phyloP scores from a whole-genome alignment of 345 rosid genomes.

The Turritis glabra region DNA sequence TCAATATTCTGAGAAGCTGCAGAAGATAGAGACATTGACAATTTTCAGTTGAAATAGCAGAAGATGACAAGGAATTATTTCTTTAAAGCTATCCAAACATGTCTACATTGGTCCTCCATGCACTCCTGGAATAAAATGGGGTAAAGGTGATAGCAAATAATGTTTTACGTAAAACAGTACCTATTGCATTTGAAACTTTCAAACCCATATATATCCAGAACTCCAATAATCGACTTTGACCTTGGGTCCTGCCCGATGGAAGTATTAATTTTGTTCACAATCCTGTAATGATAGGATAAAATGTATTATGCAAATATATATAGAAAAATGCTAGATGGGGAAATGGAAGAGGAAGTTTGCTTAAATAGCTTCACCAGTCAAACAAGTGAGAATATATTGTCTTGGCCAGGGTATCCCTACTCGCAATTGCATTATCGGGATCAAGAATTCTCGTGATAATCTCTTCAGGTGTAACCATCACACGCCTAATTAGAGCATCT shows the following conservation, averaged over 20 bases:
- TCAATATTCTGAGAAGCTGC: neutral
- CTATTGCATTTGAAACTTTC: constrained; percentile 92
- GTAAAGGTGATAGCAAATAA: constrained; percentile 19
- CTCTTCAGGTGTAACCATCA: constrained; percentile 95
- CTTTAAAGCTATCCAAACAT: neutral
- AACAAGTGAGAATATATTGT: constrained; percentile 82
- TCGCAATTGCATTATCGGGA: constrained; percentile 65
- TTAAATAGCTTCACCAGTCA: constrained; percentile 66
- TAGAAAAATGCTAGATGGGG: neutral
- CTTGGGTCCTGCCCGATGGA: constrained; percentile 94
- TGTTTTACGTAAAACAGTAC: constrained; percentile 38
- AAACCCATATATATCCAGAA: constrained; percentile 93
- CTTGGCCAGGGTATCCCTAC: constrained; percentile 91
- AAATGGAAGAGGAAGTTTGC: constrained; percentile 20
- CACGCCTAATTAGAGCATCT: constrained; percentile 88
- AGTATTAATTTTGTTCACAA: constrained; percentile 81
- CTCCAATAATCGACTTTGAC: constrained; percentile 79
- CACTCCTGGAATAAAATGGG: constrained; percentile 17
- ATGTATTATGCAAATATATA: constrained; percentile 13
- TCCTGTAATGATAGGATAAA: constrained; percentile 51
- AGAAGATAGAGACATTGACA: neutral
- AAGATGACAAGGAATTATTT: neutral
- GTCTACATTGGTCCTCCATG: neutral
- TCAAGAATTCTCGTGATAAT: constrained; percentile 81
- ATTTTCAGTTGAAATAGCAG: constrained; percentile 1